Evolutionary conservation across 345 rosid genomes (phyloP).

Genomic region (Isatis tinctoria): DNA sequence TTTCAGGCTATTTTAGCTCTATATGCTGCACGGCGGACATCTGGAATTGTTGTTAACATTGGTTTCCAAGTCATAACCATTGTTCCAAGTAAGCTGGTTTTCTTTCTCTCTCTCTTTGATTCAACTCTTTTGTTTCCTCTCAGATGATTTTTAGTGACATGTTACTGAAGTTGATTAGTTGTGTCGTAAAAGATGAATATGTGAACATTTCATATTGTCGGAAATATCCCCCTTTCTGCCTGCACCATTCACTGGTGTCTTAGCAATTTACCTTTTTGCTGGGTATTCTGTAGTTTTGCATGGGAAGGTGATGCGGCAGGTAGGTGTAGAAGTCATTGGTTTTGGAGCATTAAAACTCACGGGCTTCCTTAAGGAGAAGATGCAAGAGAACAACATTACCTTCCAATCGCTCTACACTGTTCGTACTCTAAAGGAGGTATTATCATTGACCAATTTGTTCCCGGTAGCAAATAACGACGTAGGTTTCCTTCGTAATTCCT

Average conservation of each 20-base stretch:
- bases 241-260: conserved; percentile 5
- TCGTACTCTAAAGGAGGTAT: conserved; percentile 88
- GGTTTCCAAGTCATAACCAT: conserved; percentile 87
- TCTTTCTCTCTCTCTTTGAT: not conserved
- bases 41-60: conserved; percentile 85
- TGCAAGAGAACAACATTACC: conserved; percentile 67
- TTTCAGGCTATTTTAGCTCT: conserved; percentile 83
- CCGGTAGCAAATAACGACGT: not conserved
- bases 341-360: conserved; percentile 85
- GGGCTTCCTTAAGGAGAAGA: conserved; percentile 71
- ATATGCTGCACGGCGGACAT: conserved; percentile 65
- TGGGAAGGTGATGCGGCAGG: conserved; percentile 85
- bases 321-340: conserved; percentile 85
- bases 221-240: not conserved
- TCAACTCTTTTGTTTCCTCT: not conserved
- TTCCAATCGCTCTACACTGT: conserved; percentile 76
- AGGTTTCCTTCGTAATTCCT: not conserved
- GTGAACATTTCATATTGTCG: not conserved
- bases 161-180: conserved; percentile 6
- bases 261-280: conserved; percentile 14
- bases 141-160: not conserved
- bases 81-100: conserved; percentile 69
- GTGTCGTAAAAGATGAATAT: not conserved
- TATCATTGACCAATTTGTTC: not conserved
- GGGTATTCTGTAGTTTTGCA: conserved; percentile 56